Evolutionary conservation across 2,329 filamentous ascomycete species (phyloP).

Genomic region (Gremmenia infestans): DNA sequence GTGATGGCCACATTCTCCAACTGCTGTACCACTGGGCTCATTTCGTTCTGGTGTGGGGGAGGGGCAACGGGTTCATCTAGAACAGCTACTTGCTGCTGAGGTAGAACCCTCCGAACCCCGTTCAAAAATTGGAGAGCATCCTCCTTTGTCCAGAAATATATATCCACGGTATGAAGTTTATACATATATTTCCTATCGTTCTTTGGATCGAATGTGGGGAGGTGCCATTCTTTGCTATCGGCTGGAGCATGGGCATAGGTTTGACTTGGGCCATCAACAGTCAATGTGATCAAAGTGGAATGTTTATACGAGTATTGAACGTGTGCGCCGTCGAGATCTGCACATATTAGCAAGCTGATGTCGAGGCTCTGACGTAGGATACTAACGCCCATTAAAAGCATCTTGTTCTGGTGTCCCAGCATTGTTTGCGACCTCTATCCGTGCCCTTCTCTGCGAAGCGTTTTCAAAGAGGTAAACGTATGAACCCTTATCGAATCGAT

Average conservation of each 20-base stretch:
- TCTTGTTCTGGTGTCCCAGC: conserved; percentile 72
- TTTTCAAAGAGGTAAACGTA: conserved; percentile 80
- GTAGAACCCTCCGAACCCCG: conserved; percentile 60
- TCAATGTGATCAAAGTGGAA: conserved; percentile 63
- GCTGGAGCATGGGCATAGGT: conserved; percentile 24
- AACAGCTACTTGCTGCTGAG: conserved; percentile 56
- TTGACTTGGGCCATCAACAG: conserved; percentile 44
- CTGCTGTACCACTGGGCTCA: conserved; percentile 68
- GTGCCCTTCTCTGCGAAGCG: conserved; percentile 58
- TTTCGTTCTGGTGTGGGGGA: conserved; percentile 40
- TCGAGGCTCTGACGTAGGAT: neutral
- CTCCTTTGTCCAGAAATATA: conserved; percentile 74
- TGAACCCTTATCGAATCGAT: conserved; percentile 74
- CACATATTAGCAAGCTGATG: conserved; percentile 4
- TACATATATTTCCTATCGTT: conserved; percentile 79
- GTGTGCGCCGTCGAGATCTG: conserved; percentile 61
- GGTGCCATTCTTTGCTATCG: conserved; percentile 63
- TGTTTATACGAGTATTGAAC: conserved; percentile 71
- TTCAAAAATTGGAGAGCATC: conserved; percentile 69
- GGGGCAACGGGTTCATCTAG: conserved; percentile 56
- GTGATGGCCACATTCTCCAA: conserved; percentile 68
- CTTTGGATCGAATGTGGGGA: conserved; percentile 65
- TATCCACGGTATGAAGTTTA: conserved; percentile 67
- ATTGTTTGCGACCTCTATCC: conserved; percentile 72
- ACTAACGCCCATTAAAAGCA: conserved; percentile 71